Percentiles rank a stretch among this genome's conserved stretches.
Evolutionary conservation across 768 basidiomycete species (phyloP).

Genomic region (Lactifluus pinguis): DNA sequence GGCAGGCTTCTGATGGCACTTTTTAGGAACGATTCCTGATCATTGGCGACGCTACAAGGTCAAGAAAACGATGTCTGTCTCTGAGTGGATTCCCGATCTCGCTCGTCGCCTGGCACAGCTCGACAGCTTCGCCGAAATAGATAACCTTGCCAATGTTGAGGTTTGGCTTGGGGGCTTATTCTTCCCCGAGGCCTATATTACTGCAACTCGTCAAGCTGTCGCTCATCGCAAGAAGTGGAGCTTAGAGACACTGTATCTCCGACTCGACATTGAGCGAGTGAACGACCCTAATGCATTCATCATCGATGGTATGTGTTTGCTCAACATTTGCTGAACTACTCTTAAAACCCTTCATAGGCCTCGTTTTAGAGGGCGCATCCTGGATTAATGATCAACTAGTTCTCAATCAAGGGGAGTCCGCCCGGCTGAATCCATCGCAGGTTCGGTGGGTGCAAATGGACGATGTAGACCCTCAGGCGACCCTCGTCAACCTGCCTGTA

Average conservation of each 20-base stretch:
- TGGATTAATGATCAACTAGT: constrained; percentile 61
- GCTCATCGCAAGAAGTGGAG: constrained; percentile 91
- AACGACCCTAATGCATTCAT: constrained; percentile 75
- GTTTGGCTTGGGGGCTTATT: constrained; percentile 93
- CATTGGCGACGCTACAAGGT: constrained; percentile 92
- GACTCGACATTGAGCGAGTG: constrained; percentile 74
- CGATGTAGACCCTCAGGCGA: constrained; percentile 33
- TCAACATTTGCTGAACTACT: constrained; percentile 4
- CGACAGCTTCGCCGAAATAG: constrained; percentile 54
- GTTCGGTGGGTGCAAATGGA: constrained; percentile 72
- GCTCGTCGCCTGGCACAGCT: constrained; percentile 76
- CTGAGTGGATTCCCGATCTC: constrained; percentile 81
- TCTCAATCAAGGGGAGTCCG: constrained; percentile 82
- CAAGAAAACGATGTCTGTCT: constrained; percentile 68
- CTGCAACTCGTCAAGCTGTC: constrained; percentile 91
- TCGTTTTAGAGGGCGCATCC: constrained; percentile 79
- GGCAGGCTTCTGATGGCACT: constrained; percentile 13
- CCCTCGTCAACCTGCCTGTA: constrained; percentile 74
- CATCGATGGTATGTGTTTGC: constrained; percentile 62
- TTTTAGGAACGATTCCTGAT: constrained; percentile 71
- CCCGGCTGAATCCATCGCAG: constrained; percentile 72
- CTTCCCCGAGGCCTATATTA: constrained; percentile 94
- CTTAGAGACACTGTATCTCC: constrained; percentile 75
- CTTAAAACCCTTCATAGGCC: constrained; percentile 40
- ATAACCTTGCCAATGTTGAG: constrained; percentile 58